phyloP scores from a whole-genome alignment of 1,284 basidiomycete species.

The Puccinia coronata region DNA sequence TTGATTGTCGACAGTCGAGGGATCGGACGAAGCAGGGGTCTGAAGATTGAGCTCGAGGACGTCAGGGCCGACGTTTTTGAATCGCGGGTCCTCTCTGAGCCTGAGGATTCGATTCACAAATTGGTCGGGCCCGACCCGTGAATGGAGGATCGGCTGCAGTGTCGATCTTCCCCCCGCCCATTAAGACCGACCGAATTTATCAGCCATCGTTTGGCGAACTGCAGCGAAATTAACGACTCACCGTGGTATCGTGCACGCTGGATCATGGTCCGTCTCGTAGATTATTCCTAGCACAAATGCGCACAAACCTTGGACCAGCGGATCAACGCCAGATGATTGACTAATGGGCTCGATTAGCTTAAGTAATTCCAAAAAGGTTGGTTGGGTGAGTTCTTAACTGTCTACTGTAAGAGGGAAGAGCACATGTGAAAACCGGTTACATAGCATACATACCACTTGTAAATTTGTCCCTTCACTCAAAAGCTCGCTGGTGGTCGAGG shows the following conservation, averaged over 20 bases:
- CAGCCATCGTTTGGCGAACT: neutral
- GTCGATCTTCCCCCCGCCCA: slow-evolving; percentile 65
- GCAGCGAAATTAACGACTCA: slow-evolving; percentile 56
- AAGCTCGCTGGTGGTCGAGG: slow-evolving; percentile 81
- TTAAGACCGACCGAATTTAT: neutral
- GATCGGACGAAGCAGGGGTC: slow-evolving; percentile 52
- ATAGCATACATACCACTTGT: slow-evolving; percentile 70
- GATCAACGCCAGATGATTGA: slow-evolving; percentile 80
- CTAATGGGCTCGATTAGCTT: slow-evolving; percentile 92
- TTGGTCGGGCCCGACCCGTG: slow-evolving; percentile 78
- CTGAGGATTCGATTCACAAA: slow-evolving; percentile 83
- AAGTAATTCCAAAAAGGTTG: neutral
- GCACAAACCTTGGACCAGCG: slow-evolving; percentile 83
- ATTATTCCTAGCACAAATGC: slow-evolving; percentile 88
- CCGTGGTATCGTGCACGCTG: slow-evolving; percentile 80
- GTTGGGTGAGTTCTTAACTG: neutral
- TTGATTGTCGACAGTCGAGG: slow-evolving; percentile 61
- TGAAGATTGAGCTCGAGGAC: slow-evolving; percentile 56
- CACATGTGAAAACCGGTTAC: neutral
- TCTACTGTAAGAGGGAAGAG: neutral
- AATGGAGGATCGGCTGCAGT: slow-evolving; percentile 79
- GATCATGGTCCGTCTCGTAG: slow-evolving; percentile 92
- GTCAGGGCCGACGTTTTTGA: slow-evolving; percentile 84
- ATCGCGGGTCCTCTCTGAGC: slow-evolving; percentile 84
- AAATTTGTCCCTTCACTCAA: slow-evolving; percentile 82